Percentiles rank a stretch among this genome's conserved stretches.
Conservation (phyloP, 2,329 filamentous ascomycete species). For the Parafenestella ontariensis region DNA sequence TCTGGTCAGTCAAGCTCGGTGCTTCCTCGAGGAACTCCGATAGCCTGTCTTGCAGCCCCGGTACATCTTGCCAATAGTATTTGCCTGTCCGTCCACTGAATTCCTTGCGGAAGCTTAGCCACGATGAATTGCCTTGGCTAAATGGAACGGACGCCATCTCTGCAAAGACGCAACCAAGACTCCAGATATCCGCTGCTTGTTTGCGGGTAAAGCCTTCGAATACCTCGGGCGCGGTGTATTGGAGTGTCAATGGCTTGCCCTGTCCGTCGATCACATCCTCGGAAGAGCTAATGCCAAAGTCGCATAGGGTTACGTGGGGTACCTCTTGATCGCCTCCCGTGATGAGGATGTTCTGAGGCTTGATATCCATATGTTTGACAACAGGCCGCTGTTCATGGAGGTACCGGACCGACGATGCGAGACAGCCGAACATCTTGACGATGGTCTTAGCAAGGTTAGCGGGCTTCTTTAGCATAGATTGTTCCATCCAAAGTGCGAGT, state of each 20-base stretch:
- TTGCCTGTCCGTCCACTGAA: slow-evolving; percentile 41
- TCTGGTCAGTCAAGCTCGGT: slow-evolving; percentile 25
- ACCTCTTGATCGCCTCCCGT: slow-evolving; percentile 36
- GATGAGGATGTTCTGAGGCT: slow-evolving; percentile 49
- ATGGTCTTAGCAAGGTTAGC: slow-evolving; percentile 31
- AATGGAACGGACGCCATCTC: slow-evolving; percentile 75
- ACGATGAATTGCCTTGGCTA: slow-evolving; percentile 28
- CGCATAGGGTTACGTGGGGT: slow-evolving; percentile 46
- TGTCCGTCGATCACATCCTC: slow-evolving; percentile 27
- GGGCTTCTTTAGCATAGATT: slow-evolving; percentile 24
- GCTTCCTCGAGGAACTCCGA: slow-evolving; percentile 28
- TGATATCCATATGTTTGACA: slow-evolving; percentile 49
- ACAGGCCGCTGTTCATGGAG: slow-evolving; percentile 47
- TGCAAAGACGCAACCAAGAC: slow-evolving; percentile 91
- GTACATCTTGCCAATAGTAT: slow-evolving; percentile 46
- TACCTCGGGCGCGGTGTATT: slow-evolving; percentile 48
- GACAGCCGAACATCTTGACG: slow-evolving; percentile 47
- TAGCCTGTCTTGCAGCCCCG: slow-evolving; percentile 36
- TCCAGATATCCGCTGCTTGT: slow-evolving; percentile 80
- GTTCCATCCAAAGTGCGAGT: slow-evolving; percentile 43
- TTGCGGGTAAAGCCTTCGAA: slow-evolving; percentile 35
- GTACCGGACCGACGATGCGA: slow-evolving; percentile 44
- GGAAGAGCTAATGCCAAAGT: slow-evolving; percentile 47
- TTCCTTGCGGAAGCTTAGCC: slow-evolving; percentile 35
- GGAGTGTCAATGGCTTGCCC: slow-evolving; percentile 38